Conservation (phyloP, 2,329 filamentous ascomycete genomes). For the Talaromyces piceae region DNA sequence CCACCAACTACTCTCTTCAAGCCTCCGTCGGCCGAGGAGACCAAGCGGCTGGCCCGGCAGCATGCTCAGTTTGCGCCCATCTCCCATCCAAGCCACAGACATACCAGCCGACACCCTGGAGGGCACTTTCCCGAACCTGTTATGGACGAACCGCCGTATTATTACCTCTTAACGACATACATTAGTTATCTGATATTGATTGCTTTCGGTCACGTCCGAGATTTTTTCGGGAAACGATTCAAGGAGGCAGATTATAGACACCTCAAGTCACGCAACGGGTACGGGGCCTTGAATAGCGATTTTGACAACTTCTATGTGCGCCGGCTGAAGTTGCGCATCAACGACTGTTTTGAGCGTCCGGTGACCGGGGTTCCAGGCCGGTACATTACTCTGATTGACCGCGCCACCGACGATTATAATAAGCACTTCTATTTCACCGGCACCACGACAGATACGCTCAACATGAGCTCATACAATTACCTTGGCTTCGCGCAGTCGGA, state of each 20-base stretch:
- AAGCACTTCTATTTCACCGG: slow-evolving; percentile 81
- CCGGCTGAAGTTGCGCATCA: slow-evolving; percentile 84
- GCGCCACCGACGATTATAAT: slow-evolving; percentile 86
- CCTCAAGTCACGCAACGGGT: slow-evolving; percentile 75
- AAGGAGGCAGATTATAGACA: slow-evolving; percentile 79
- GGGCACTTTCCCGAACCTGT: slow-evolving; percentile 72
- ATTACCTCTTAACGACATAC: slow-evolving; percentile 94
- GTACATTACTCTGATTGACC: slow-evolving; percentile 87
- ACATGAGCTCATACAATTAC: slow-evolving; percentile 99
- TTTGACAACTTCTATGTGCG: slow-evolving; percentile 98
- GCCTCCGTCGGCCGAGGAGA: slow-evolving; percentile 77
- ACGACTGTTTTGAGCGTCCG: slow-evolving; percentile 91
- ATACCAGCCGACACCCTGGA: slow-evolving; percentile 81
- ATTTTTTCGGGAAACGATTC: slow-evolving; percentile 97
- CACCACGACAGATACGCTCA: slow-evolving; percentile 86
- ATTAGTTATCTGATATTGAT: slow-evolving; percentile 96
- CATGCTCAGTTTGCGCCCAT: slow-evolving; percentile 91
- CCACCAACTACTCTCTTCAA: slow-evolving; percentile 76
- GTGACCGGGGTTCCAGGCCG: slow-evolving; percentile 90
- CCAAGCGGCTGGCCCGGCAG: slow-evolving; percentile 63
- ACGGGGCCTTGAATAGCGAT: slow-evolving; percentile 91
- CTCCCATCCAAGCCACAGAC: slow-evolving; percentile 70
- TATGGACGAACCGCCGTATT: slow-evolving; percentile 94
- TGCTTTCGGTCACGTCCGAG: slow-evolving; percentile 86
- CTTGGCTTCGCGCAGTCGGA: slow-evolving; percentile 97